phyloP scores from a whole-genome alignment of 2,329 filamentous ascomycete species.

The Aspergillus melleus region DNA sequence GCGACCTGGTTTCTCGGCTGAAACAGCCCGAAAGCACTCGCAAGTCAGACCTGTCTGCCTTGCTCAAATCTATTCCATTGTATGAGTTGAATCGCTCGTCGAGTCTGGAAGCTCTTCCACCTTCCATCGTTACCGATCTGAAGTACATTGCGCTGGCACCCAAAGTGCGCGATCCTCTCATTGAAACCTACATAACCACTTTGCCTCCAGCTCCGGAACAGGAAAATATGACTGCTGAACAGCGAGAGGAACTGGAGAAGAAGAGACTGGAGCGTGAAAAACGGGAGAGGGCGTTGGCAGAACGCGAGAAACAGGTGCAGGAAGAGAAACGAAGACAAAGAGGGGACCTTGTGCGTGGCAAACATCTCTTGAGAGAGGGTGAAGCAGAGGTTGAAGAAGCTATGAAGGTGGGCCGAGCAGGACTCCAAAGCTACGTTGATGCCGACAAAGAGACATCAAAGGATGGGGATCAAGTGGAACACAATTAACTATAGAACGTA shows the following conservation, averaged over 20 bases:
- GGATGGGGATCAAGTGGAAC: conserved; percentile 2
- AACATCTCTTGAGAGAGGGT: conserved; percentile 43
- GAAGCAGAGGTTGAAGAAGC: conserved; percentile 47
- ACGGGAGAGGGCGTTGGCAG: conserved; percentile 45
- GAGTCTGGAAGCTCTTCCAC: conserved; percentile 40
- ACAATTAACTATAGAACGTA: not conserved
- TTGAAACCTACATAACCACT: conserved; percentile 46
- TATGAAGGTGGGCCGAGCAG: conserved; percentile 44
- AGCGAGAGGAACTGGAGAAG: conserved; percentile 38
- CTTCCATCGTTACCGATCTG: conserved; percentile 44
- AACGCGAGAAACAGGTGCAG: conserved; percentile 44
- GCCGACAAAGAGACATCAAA: conserved; percentile 18
- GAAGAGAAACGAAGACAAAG: conserved; percentile 44
- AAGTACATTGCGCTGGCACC: conserved; percentile 44
- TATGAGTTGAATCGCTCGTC: conserved; percentile 43
- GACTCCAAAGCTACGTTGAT: conserved; percentile 43
- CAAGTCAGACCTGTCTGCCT: conserved; percentile 46
- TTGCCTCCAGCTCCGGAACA: conserved; percentile 40
- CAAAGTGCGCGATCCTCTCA: conserved; percentile 41
- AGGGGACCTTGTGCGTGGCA: conserved; percentile 42
- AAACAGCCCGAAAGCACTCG: conserved; percentile 48
- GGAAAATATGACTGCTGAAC: conserved; percentile 36
- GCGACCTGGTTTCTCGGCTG: conserved; percentile 47
- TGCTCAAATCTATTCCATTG: conserved; percentile 46
- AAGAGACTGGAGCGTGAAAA: conserved; percentile 43